A percentile compares a stretch with the other conserved stretches of the same genome.
These are phyloP conservation scores for Dryas integrifolia DNA, from an alignment of 331 rosid genomes.

Conservation along the genomic window DNA sequence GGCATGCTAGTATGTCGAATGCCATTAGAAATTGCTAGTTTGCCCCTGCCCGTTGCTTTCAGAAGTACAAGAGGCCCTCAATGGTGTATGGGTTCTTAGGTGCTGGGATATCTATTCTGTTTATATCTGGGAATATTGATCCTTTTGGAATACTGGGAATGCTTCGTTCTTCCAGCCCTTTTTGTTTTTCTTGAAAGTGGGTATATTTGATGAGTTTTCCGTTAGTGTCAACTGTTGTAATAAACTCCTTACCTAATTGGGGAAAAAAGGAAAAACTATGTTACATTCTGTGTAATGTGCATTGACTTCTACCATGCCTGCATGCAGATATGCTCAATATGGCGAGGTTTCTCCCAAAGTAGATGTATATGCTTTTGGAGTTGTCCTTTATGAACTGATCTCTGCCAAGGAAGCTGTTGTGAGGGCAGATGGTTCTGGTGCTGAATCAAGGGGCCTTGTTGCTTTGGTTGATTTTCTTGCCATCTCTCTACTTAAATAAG, in stretches of 20 bases:
- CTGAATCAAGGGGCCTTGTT: conserved; percentile 65
- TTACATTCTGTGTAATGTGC: conserved; percentile 3
- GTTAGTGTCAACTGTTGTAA: neutral
- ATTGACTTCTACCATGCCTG: conserved; percentile 23
- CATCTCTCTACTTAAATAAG: neutral
- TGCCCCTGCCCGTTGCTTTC: neutral
- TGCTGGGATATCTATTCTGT: neutral
- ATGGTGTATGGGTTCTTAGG: neutral
- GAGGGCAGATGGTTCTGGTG: conserved; percentile 31
- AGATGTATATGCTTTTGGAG: conserved; percentile 88
- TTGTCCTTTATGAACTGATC: conserved; percentile 79
- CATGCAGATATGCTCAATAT: conserved; percentile 69
- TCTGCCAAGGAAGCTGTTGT: conserved; percentile 80
- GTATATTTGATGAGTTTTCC: neutral
- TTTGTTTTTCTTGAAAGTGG: neutral
- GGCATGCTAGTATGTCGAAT: neutral
- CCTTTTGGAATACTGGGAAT: neutral
- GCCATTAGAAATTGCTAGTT: neutral
- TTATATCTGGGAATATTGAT: neutral
- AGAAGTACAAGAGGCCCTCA: neutral
- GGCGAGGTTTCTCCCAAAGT: conserved; percentile 83
- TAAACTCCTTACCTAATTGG: neutral
- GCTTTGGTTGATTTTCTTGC: conserved; percentile 52
- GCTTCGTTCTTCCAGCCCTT: neutral
- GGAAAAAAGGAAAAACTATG: neutral